Base-by-base conservation (phyloP, 2,329 filamentous ascomycete species). In the Leptographium procerum region DNA sequence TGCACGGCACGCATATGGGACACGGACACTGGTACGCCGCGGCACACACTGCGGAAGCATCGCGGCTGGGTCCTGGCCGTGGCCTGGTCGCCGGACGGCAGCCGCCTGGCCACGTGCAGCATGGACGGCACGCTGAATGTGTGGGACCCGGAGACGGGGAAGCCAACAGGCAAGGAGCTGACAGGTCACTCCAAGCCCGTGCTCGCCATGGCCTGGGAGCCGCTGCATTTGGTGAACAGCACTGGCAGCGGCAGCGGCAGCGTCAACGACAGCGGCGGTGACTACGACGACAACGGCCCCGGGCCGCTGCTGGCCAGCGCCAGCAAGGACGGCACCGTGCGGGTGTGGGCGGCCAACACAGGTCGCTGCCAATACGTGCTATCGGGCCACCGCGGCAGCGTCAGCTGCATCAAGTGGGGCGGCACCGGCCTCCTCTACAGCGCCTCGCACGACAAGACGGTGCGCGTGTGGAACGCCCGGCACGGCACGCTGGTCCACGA, bases 1-100 rank as follows among this genome's bases (percentile, higher is more conserved):
- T 87, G 87, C 65, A 96, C 91, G 1, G 92, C 91, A 0, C 78
- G 92, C 59, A 86, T 97, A 74, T 96, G 90, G 90, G 91, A 99
- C 67, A 91, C 90, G 54, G 89, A 96, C 66, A 96, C 91, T 0
- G 91, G 91, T 53, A 96, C 91, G 13, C 91, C 91, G 0, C 82
- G 89, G 61, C 83, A 88, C 71, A 97, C 91, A 0, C 74, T 97
- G 54, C 87, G 89, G 65, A 91, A 91, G 0, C 94, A 97, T 71
- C 86, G 86, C 2, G 87, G 87, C 61, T 96, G 91, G 91, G 91
- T 97, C 4, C 73, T 97, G 58, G 89, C 85, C 2, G 89, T 96
- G 4, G 83, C 85, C 57, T 97, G 89, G 84, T 91, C 88, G 16
- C 90, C 91, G 0, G 90, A 96, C 67, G 89, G 87, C 13, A 79